Evolutionary conservation across 345 rosid species (phyloP).

Genomic region (Murraya paniculata): DNA sequence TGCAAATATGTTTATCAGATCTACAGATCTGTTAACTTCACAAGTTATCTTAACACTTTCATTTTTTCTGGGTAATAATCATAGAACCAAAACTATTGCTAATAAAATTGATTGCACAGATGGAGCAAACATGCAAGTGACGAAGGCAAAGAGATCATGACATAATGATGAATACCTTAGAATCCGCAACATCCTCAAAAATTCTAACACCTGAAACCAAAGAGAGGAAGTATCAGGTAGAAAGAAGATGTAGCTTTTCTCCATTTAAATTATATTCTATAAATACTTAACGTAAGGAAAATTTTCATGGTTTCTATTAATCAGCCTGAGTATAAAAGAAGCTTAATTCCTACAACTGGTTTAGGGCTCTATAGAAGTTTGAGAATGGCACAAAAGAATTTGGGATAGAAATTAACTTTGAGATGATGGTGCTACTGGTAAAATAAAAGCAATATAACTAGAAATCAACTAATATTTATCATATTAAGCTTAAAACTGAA

Average conservation of each 20-base stretch:
- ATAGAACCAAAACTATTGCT: background rate
- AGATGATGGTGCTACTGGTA: too few species aligned
- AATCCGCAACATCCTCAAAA: conserved; percentile 78
- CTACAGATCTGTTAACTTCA: background rate
- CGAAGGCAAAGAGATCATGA: background rate
- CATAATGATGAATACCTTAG: conserved; percentile 54
- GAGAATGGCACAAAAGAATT: too few species aligned
- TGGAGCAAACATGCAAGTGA: background rate
- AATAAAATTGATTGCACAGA: background rate
- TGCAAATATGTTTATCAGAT: background rate
- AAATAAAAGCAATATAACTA: too few species aligned
- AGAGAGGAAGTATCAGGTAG: conserved; percentile 11
- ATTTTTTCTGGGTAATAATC: background rate
- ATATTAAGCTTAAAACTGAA: too few species aligned
- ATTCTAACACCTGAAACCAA: conserved; percentile 83
- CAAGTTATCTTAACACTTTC: background rate
- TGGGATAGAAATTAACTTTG: too few species aligned
- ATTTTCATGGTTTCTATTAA: background rate
- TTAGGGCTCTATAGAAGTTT: too few species aligned
- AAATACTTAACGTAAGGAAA: background rate
- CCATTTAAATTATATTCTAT: background rate
- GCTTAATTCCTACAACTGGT: background rate
- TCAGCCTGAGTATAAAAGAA: background rate
- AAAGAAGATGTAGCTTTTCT: conserved; percentile 1
- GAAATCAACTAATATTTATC: too few species aligned